These are phyloP conservation scores for Arthromyces matolae DNA, from an alignment of 768 basidiomycete genomes.

Conservation along the genomic window DNA sequence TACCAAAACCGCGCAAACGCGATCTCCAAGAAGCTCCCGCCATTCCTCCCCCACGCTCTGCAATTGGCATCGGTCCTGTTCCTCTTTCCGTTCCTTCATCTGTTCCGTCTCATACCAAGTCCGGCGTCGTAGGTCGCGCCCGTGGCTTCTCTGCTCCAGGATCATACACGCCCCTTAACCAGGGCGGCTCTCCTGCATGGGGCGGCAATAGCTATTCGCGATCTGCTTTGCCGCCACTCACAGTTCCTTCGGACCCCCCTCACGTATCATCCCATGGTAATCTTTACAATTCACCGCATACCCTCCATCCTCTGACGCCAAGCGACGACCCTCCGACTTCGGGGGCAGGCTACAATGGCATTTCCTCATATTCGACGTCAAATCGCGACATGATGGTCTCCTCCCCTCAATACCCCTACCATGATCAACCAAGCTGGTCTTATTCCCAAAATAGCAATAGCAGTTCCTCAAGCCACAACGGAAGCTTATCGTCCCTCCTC, in stretches of 20 bases:
- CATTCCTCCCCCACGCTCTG: slow-evolving; percentile 74
- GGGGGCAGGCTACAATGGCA: slow-evolving; percentile 36
- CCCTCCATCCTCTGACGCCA: slow-evolving; percentile 64
- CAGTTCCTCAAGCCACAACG: slow-evolving; percentile 60
- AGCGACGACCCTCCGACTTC: slow-evolving; percentile 65
- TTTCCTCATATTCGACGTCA: slow-evolving; percentile 41
- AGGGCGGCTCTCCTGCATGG: slow-evolving; percentile 43
- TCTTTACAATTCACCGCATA: slow-evolving; percentile 59
- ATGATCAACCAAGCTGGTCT: slow-evolving; percentile 57
- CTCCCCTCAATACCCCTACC: slow-evolving; percentile 62
- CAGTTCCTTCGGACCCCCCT: slow-evolving; percentile 73
- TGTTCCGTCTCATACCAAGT: slow-evolving; percentile 35
- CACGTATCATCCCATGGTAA: slow-evolving; percentile 53
- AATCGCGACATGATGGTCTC: slow-evolving; percentile 40
- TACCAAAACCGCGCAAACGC: slow-evolving; percentile 83
- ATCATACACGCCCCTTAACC: slow-evolving; percentile 69
- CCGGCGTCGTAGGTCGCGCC: slow-evolving; percentile 52
- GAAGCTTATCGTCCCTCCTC: slow-evolving; percentile 72
- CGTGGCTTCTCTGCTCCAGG: slow-evolving; percentile 85
- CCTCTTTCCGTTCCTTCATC: slow-evolving; percentile 62
- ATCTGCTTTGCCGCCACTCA: slow-evolving; percentile 72
- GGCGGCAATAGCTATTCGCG: slow-evolving; percentile 63
- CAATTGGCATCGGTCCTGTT: slow-evolving; percentile 65
- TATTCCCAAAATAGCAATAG: slow-evolving; percentile 41
- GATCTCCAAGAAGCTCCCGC: slow-evolving; percentile 66